A percentile compares a stretch with the other conserved stretches of the same genome.
These are phyloP conservation scores for Dioscorea zingiberensis DNA, from an alignment of 106 monocot genomes.

Conservation along the genomic window DNA sequence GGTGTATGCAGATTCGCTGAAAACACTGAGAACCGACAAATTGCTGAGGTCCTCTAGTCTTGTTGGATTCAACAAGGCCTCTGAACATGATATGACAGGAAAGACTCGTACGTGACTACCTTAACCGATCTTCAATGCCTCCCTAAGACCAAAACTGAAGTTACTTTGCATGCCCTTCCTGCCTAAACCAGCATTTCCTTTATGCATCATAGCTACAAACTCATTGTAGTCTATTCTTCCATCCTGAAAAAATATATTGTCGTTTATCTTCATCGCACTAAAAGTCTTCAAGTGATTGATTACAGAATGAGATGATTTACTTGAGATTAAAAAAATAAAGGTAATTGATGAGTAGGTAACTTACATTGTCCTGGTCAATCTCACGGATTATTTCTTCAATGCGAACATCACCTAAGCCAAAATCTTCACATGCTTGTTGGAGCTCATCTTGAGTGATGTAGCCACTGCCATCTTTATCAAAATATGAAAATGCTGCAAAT, in stretches of 20 bases:
- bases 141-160: slow-evolving; percentile 23
- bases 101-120: background rate
- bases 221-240: slow-evolving; percentile 39
- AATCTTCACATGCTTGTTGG: slow-evolving; percentile 24
- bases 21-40: too few species aligned
- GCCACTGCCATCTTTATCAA: slow-evolving; percentile 3
- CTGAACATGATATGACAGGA: too few species aligned
- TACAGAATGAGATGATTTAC: too few species aligned
- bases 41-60: too few species aligned
- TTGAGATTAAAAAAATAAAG: too few species aligned
- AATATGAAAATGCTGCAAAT: slow-evolving; percentile 16
- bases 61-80: too few species aligned
- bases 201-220: slow-evolving; percentile 40
- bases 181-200: slow-evolving; percentile 25
- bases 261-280: too few species aligned
- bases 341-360: background rate
- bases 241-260: slow-evolving; percentile 9
- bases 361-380: slow-evolving; percentile 36
- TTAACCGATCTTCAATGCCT: slow-evolving; percentile 30
- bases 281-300: too few species aligned
- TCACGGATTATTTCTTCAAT: slow-evolving; percentile 26
- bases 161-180: slow-evolving; percentile 11
- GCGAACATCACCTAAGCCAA: slow-evolving; percentile 21
- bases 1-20: too few species aligned
- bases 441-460: slow-evolving; percentile 35